Base-by-base conservation (phyloP, 2,329 filamentous ascomycete genomes). In the Alternaria arbusti region DNA sequence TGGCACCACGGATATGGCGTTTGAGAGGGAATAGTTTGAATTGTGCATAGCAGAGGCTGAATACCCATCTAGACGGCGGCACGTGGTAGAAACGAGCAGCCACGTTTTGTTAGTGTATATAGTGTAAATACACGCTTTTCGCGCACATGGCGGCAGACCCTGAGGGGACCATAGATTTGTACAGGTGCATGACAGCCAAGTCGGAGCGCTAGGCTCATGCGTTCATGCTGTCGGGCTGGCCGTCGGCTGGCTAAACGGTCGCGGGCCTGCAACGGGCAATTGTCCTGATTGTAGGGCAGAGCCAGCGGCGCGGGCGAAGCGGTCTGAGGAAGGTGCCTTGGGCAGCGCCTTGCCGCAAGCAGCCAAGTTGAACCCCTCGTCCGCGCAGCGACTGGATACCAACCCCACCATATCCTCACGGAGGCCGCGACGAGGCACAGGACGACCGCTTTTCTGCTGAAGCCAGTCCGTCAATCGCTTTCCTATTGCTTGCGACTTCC, bases 381-480 rank as follows among this genome's bases (percentile, higher is more conserved):
- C 36, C 54, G 55, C 59, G 51, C 47, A 61, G 57, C 58, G 46
- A 67, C 59, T 66, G 65, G 67, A 57, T 23, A 45, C 55, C 50
- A 63, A 64, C 64, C 64, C 66, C 65, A 63, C 67, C 54, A 67
- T 51, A 45, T 49, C 57, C 55, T 49, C 47, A 61, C 60, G 64
- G 65, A 63, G 58, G 49, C 54, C 57, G 70, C 69, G 61, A 71
- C 46, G 59, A 63, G 59, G 57, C 63, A 56, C 57, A 65, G 61
- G 55, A 68, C 63, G 68, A 70, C 67, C 64, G 70, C 69, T 62
- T 61, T 71, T 67, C 59, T 64, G 66, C 61, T 36, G 32, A 36
- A 36, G 56, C 57, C 56, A 51, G 23, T 45, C 52, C 32, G 65
- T 70, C 67, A 51, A 68, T 68, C 59, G 70, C 63, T 61, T 69